Conservation (phyloP, 768 basidiomycete species). For the Leccinum arenicola region DNA sequence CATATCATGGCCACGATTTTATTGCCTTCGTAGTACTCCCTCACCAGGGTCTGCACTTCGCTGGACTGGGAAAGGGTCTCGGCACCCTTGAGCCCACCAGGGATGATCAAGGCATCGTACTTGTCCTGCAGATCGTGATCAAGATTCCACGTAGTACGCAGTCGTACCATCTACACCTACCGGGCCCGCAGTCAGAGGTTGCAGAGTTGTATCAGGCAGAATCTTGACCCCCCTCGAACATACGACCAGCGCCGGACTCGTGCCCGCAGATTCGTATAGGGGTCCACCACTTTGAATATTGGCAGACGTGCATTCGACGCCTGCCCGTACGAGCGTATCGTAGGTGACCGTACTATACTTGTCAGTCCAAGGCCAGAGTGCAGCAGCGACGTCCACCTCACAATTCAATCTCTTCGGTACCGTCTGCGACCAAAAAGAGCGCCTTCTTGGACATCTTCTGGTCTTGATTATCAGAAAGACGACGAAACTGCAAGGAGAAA, state of each 20-base stretch:
- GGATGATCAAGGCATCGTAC: constrained; percentile 70
- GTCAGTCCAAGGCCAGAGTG: background rate
- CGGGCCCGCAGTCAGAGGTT: constrained; percentile 43
- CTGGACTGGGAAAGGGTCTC: constrained; percentile 61
- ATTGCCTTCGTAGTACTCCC: constrained; percentile 40
- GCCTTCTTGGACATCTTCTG: constrained; percentile 39
- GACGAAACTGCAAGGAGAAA: background rate
- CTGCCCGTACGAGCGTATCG: constrained; percentile 79
- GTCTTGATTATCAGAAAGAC: constrained; percentile 1
- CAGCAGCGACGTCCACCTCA: background rate
- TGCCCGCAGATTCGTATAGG: constrained; percentile 22
- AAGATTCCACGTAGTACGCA: background rate
- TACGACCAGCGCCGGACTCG: constrained; percentile 48
- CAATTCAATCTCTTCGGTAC: constrained; percentile 92
- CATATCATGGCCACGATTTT: constrained; percentile 80
- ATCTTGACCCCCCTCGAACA: constrained; percentile 75
- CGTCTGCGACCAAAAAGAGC: constrained; percentile 72
- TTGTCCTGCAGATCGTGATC: constrained; percentile 41
- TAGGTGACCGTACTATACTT: constrained; percentile 67
- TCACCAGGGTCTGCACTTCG: constrained; percentile 61
- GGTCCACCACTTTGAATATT: constrained; percentile 44
- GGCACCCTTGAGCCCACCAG: constrained; percentile 78
- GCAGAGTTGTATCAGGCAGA: constrained; percentile 59
- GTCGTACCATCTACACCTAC: constrained; percentile 33
- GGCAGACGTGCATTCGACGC: constrained; percentile 63